Evolutionary conservation across 352 stramenopile species (phyloP).

Genomic region (Pythium vanterpoolii): DNA sequence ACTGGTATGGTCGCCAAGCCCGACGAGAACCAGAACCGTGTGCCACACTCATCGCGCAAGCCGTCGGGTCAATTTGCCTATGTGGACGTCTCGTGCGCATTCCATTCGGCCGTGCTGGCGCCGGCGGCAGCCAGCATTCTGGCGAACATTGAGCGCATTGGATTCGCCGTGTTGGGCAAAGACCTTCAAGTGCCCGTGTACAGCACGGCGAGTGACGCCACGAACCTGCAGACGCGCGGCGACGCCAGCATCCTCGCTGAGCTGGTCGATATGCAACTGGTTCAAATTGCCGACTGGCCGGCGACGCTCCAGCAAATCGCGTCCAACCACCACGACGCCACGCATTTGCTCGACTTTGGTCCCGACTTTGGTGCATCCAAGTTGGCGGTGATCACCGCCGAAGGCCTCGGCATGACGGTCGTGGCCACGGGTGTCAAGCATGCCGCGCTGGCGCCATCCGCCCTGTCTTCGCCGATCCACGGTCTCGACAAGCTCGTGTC

Average conservation of each 20-base stretch:
- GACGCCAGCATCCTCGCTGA: conserved; percentile 37
- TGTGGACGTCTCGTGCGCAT: conserved; percentile 61
- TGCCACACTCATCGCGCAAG: conserved; percentile 82
- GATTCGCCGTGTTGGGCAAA: conserved; percentile 36
- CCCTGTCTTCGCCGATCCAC: conserved; percentile 27
- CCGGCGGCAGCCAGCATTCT: conserved; percentile 44
- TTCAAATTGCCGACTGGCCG: conserved; percentile 57
- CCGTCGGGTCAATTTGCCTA: conserved; percentile 54
- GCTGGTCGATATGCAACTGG: conserved; percentile 64
- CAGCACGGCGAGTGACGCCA: conserved; percentile 38
- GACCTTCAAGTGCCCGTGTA: conserved; percentile 69
- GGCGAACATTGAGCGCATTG: conserved; percentile 44
- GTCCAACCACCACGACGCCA: conserved; percentile 35
- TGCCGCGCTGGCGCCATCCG: conserved; percentile 24
- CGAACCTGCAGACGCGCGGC: conserved; percentile 53
- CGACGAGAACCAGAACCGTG: conserved; percentile 60
- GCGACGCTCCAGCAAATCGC: conserved; percentile 43
- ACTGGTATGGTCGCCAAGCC: conserved; percentile 38
- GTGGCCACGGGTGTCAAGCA: conserved; percentile 52
- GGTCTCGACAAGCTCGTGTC: conserved; percentile 45
- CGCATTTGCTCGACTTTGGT: conserved; percentile 78
- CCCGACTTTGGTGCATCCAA: conserved; percentile 54
- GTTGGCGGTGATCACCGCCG: conserved; percentile 36
- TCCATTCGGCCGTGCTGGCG: conserved; percentile 63
- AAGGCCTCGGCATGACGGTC: conserved; percentile 53